Base-by-base conservation (phyloP, 2,329 filamentous ascomycete genomes). In the Talaromyces sp. region DNA sequence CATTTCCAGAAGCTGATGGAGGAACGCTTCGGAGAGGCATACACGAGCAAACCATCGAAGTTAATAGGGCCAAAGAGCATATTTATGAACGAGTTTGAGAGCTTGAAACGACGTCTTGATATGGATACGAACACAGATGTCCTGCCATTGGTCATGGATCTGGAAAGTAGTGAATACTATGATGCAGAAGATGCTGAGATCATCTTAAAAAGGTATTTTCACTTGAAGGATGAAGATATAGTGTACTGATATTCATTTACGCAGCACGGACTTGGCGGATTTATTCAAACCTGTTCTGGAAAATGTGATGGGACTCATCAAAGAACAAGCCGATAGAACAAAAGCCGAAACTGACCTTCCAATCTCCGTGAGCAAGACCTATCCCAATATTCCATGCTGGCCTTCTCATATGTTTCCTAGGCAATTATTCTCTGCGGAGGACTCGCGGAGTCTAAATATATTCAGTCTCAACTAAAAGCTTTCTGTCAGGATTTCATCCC, bases 401-500 rank as follows among this genome's bases (percentile, higher is more conserved):
- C 27, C 5, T 11, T 19, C 49, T 52, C 33, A 52, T 24, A n/a
- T n/a, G 19, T 2, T 31, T 5, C 24, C 33, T 22, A 63, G 61
- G 35, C 39, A 24, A 50, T 63, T 19, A 57, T 66, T 6, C 49
- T 66, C 2, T 66, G 65, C 10, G 65, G 65, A 1, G 65, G 65
- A 11, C 62, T 66, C 3, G 62, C 65, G 0, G 56, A 43, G n/a
- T 64, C 56, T 0, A 3, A 13, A 3, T 64, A 66, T 13, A 60
- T 64, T n/a, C 57, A 27, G 4, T n/a, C 50, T 0, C 2, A 27
- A 14, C 56, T 66, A 1, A 58, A 19, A 37, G 6, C 56, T 1
- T 60, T n/a, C 4, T 64, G 56, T 47, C n/a, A 52, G 10, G 24
- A 5, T 0, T 13, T 16, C 5, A 22, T 54, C 0, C 39, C 52